Evolutionary conservation across 2,329 filamentous ascomycete species (phyloP), one percentile per base, ranked within the genome.

Genomic region (Aspergillus fumigatus): DNA sequence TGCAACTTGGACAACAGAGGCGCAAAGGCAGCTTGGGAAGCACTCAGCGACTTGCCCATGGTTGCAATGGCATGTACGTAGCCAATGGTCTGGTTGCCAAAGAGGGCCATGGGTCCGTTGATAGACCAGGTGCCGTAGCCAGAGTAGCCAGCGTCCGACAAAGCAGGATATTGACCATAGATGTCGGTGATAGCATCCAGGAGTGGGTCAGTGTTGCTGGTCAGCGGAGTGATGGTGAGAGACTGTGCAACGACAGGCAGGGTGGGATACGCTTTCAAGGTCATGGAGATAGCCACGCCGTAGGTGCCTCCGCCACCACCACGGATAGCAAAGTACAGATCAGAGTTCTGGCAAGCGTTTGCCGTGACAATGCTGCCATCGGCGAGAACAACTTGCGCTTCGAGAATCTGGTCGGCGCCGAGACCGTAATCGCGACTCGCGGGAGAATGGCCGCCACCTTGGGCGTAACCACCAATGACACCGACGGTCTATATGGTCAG

Each of bases 401-500:
- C 75, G 38, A 80, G 72, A 1, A 77, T 68, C 60, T 80, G 74
- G 59, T 80, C 78, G 0, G 75, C 73, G 1, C 70, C 77, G 11
- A 80, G 67, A 2, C 77, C 78, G 54, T 76, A 78, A 29, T 73
- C 66, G 43, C 65, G 68, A 10, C 71, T 70, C 8, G 71, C 67
- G 1, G 74, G 72, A 2, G 70, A 70, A 50, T 80, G 77, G 10
- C 77, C 77, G 21, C 75, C 77, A 3, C 77, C 75, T 27, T 73
- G 70, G 0, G 68, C 62, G 66, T 73, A 78, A 1, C 76, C 76
- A 5, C 74, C 74, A 43, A 61, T 61, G 14, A 59, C 53, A 5
- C 67, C 68, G 19, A 58, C 65, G 21, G 60, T 64, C 43, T 59
- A 40, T 21, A 29, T 3, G 14, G 7, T 52, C 49, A 47, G 48